Percentiles rank a stretch among this genome's conserved stretches.
Evolutionary conservation across 768 basidiomycete genomes (phyloP).

Genomic region (Suillus ampliporus): DNA sequence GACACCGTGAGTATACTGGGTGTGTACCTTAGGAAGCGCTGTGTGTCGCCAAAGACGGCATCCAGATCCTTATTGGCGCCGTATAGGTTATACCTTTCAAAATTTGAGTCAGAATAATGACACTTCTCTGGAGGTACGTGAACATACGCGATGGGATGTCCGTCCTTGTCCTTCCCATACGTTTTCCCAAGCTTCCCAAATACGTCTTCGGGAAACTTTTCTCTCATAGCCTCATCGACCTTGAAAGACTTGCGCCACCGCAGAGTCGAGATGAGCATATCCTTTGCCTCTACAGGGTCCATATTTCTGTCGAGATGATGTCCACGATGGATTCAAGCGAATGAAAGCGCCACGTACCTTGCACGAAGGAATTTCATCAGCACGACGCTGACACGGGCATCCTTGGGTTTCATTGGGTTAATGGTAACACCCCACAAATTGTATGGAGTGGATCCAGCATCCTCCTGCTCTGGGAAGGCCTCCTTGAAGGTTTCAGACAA

Average conservation of each 20-base stretch:
- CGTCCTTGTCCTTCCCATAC: slow-evolving; percentile 73
- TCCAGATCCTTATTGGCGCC: slow-evolving; percentile 70
- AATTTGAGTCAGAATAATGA: slow-evolving; percentile 7
- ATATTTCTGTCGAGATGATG: slow-evolving; percentile 48
- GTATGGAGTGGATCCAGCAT: slow-evolving; percentile 56
- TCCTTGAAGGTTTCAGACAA: slow-evolving; percentile 61
- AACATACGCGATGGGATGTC: slow-evolving; percentile 71
- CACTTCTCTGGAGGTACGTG: background rate
- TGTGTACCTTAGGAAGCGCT: slow-evolving; percentile 73
- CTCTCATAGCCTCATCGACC: slow-evolving; percentile 62
- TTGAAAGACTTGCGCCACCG: slow-evolving; percentile 74
- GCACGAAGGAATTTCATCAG: slow-evolving; percentile 85
- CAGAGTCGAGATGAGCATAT: slow-evolving; percentile 73
- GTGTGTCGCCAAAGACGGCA: slow-evolving; percentile 77
- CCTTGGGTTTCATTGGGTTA: slow-evolving; percentile 57
- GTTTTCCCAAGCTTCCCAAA: slow-evolving; percentile 70
- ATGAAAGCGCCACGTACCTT: slow-evolving; percentile 46
- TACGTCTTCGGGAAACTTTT: slow-evolving; percentile 64
- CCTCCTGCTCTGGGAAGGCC: slow-evolving; percentile 63
- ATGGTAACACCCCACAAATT: slow-evolving; percentile 75
- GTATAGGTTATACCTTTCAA: slow-evolving; percentile 77
- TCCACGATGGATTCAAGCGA: background rate
- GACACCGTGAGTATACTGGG: background rate
- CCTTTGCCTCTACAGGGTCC: slow-evolving; percentile 55
- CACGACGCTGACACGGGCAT: slow-evolving; percentile 74